Evolutionary conservation across 768 basidiomycete species (phyloP).

Genomic region (Goffeauzyma gilvescens): DNA sequence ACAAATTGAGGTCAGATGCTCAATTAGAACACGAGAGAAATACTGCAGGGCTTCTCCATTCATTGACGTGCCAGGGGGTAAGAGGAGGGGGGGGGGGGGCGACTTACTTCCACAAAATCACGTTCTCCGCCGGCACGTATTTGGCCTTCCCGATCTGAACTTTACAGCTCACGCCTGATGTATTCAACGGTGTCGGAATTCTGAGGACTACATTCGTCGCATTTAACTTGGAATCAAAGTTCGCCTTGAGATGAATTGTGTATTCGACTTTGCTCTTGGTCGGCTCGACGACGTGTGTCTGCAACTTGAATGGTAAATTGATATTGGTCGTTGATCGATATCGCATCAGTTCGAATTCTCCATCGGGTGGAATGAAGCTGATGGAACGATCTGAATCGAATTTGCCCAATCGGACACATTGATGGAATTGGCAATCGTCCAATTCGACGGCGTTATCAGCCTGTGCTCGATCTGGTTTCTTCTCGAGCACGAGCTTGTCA

Average conservation of each 20-base stretch:
- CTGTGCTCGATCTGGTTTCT: slow-evolving; percentile 35
- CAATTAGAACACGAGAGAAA: not conserved
- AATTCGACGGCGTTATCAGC: slow-evolving; percentile 59
- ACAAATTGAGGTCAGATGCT: not conserved
- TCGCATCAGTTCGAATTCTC: slow-evolving; percentile 97
- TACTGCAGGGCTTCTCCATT: not conserved
- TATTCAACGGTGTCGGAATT: slow-evolving; percentile 92
- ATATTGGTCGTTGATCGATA: slow-evolving; percentile 93
- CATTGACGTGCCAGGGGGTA: too few relatives aligned
- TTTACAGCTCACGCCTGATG: slow-evolving; percentile 79
- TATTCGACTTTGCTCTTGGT: slow-evolving; percentile 85
- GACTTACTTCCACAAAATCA: slow-evolving; percentile 92
- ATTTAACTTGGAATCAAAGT: slow-evolving; percentile 75
- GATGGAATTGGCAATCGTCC: slow-evolving; percentile 96
- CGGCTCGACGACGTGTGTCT: slow-evolving; percentile 79
- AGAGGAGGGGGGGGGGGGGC: not conserved
- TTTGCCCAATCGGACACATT: slow-evolving; percentile 85
- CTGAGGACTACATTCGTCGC: slow-evolving; percentile 79
- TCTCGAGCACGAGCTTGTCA: slow-evolving; percentile 93
- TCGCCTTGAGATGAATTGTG: slow-evolving; percentile 65
- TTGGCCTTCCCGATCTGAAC: slow-evolving; percentile 86
- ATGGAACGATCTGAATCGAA: slow-evolving; percentile 88
- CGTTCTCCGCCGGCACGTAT: slow-evolving; percentile 86
- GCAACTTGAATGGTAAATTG: slow-evolving; percentile 74
- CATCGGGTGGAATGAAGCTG: slow-evolving; percentile 93